Evolutionary conservation across 2,329 filamentous ascomycete genomes (phyloP), one percentile per base, ranked within the genome.

Genomic region (Alternaria sp.): DNA sequence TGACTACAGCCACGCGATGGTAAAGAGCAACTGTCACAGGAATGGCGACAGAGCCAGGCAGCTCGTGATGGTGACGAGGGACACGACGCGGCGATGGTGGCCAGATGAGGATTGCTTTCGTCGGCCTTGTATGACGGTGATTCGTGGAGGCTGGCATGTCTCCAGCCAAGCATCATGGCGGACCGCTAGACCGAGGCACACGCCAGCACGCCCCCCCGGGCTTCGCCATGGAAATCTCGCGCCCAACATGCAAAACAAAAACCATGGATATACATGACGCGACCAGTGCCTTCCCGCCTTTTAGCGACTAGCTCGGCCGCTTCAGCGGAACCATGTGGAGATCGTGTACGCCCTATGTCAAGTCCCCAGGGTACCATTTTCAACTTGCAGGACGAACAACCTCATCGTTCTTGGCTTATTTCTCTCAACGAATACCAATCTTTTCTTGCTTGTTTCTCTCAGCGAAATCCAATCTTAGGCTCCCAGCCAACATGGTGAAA

Each of bases 401-500:
- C 0, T 34, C 3, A 2, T 1, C 31, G 17, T 17, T 26, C 6
- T 11, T 1, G 11, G 5, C 17, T 9, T 14, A n/a, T 11, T 17
- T 6, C 11, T 9, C 5, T 48, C 2, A 17, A 17, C 17, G 17
- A 17, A 17, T 17, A 17, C 17, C 17, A 17, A 17, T 14, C 3
- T 14, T 34, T 26, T 10, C 9, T 1, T 17, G 5, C 17, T 14
- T 14, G n/a, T 11, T 17, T 6, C 11, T 9, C 5, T 48, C 2
- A 17, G 17, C 17, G 17, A 17, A 17, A 17, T 17, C 17, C 17
- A 17, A 17, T 14, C 3, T 9, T 34, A 26, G 23, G 13, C 3
- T 42, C 8, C 21, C 26, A 49, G 44, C 3, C 67, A 78, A 62
- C 9, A 87, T 88, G 85, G 85, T 86, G 33, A 78, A 83, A 48